phyloP scores from a whole-genome alignment of 2,329 filamentous ascomycete species.

The Parastagonospora nodorum region DNA sequence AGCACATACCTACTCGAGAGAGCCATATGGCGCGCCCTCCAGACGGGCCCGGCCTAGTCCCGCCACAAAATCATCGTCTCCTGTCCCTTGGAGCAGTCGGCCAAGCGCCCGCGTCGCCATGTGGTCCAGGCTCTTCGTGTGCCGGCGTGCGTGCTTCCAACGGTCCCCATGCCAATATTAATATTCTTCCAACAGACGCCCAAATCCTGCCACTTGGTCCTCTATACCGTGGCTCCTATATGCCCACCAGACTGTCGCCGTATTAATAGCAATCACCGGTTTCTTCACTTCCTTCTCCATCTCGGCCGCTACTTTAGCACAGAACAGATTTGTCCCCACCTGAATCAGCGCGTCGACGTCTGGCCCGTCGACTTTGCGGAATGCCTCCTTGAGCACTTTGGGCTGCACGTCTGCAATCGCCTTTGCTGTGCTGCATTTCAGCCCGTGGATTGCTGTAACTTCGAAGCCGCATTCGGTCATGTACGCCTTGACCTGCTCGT shows the following conservation, averaged over 20 bases:
- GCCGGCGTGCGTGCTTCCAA: no score
- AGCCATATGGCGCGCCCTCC: no score
- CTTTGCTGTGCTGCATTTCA: slow-evolving; percentile 31
- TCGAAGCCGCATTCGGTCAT: slow-evolving; percentile 38
- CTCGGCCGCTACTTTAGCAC: slow-evolving; percentile 20
- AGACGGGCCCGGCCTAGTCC: no score
- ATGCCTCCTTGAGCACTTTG: slow-evolving; percentile 14
- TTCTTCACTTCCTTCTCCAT: slow-evolving; percentile 23
- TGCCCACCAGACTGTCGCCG: slow-evolving; percentile 22
- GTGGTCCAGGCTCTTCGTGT: no score
- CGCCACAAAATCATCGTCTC: no score
- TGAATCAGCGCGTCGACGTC: slow-evolving; percentile 22
- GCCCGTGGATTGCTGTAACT: slow-evolving; percentile 31
- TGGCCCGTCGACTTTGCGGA: slow-evolving; percentile 17
- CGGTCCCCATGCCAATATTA: not conserved
- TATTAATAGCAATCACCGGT: slow-evolving; percentile 26
- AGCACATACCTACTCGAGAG: no score
- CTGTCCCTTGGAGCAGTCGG: no score
- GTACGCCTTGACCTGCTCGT: slow-evolving; percentile 39
- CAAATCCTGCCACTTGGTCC: slow-evolving; percentile 18
- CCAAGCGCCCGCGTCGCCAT: no score
- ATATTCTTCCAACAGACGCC: slow-evolving; percentile 18
- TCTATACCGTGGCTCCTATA: slow-evolving; percentile 20
- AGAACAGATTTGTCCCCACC: slow-evolving; percentile 24
- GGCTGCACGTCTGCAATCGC: slow-evolving; percentile 16